Evolutionary conservation across 192 early-diverging fungal species (phyloP).

Genomic region (Backusella morwellensis): DNA sequence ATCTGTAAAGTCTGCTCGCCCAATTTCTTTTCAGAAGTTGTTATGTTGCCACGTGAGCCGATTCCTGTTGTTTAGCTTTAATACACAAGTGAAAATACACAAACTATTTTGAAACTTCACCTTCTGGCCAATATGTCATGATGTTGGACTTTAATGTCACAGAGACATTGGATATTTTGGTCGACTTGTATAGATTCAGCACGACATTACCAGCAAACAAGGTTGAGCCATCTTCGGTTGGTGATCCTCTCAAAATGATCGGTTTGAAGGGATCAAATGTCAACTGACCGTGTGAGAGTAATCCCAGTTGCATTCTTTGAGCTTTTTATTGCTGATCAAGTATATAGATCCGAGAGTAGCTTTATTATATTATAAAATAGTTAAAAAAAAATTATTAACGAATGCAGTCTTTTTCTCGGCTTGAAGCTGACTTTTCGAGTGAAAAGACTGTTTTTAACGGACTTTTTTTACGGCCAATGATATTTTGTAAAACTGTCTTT

Average conservation of each 20-base stretch:
- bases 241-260: constrained; percentile 22
- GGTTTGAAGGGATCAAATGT: constrained; percentile 28
- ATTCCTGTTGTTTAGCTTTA: constrained; percentile 20
- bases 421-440: too few relatives aligned
- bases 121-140: constrained; percentile 29
- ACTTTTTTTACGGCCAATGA: too few relatives aligned
- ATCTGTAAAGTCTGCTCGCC: constrained; percentile 21
- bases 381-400: not conserved
- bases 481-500: too few relatives aligned
- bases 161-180: constrained; percentile 17
- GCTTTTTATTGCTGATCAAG: not conserved
- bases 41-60: constrained; percentile 26
- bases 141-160: constrained; percentile 14
- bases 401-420: too few relatives aligned
- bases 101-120: not conserved
- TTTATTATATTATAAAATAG: not conserved
- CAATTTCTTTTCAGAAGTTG: constrained; percentile 24
- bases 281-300: constrained; percentile 20
- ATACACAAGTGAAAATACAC: not conserved
- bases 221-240: constrained; percentile 18
- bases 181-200: constrained; percentile 6
- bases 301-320: constrained; percentile 17
- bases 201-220: constrained; percentile 26
- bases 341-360: not conserved
- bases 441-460: too few relatives aligned